Conservation (phyloP, 2,329 filamentous ascomycete genomes). For the Claviceps sp. region DNA sequence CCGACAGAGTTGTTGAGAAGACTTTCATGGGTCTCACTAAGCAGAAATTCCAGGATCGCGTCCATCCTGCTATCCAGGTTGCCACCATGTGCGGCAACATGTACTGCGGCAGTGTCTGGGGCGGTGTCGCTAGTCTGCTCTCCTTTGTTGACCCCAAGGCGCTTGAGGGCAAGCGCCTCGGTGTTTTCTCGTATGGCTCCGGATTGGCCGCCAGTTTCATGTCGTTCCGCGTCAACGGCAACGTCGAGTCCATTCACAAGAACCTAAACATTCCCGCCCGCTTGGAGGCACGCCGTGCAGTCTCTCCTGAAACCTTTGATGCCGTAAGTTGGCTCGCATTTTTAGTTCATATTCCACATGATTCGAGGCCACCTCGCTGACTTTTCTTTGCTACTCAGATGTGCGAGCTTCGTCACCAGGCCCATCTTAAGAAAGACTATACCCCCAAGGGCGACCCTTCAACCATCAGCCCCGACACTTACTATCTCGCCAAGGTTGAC, state of each 20-base stretch:
- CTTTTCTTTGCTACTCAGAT: slow-evolving; percentile 36
- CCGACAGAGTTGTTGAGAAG: slow-evolving; percentile 76
- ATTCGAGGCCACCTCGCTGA: neutral
- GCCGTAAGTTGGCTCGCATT: slow-evolving; percentile 29
- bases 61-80: slow-evolving; percentile 59
- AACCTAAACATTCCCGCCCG: slow-evolving; percentile 56
- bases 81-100: slow-evolving; percentile 63
- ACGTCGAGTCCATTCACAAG: slow-evolving; percentile 53
- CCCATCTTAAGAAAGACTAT: slow-evolving; percentile 71
- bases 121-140: slow-evolving; percentile 60
- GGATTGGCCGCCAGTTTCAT: slow-evolving; percentile 61
- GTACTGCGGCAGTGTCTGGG: slow-evolving; percentile 61
- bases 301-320: slow-evolving; percentile 62
- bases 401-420: slow-evolving; percentile 70
- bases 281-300: slow-evolving; percentile 49
- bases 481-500: slow-evolving; percentile 70
- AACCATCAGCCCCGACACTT: slow-evolving; percentile 52
- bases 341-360: no score
- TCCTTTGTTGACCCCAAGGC: slow-evolving; percentile 47
- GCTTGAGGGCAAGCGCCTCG: slow-evolving; percentile 59
- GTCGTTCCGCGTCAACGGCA: slow-evolving; percentile 60
- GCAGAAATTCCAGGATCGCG: slow-evolving; percentile 71
- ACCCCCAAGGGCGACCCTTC: slow-evolving; percentile 54
- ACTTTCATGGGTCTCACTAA: slow-evolving; percentile 74
- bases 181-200: slow-evolving; percentile 68